Conservation (phyloP, 441 rosid genomes). For the Hypseocharis bilobata region DNA sequence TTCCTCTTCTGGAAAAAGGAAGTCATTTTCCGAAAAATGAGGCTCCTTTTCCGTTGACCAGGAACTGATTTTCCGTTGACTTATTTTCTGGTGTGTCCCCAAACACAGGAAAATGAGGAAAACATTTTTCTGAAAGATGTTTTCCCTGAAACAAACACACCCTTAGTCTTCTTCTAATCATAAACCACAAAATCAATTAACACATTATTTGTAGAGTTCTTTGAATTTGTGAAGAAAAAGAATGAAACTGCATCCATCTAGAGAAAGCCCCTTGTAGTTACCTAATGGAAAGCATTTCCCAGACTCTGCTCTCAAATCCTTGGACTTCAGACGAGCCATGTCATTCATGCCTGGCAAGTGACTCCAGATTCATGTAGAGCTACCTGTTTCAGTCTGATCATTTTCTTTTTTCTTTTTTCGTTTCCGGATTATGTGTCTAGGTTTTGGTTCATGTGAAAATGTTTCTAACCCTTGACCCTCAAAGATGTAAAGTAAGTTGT, state of each 20-base stretch:
- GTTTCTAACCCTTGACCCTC: constrained; percentile 1
- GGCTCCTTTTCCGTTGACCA: too few species aligned
- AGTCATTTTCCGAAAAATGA: too few species aligned
- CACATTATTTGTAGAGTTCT: too few species aligned
- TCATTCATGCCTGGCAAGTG: constrained; percentile 17
- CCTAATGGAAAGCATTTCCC: constrained; percentile 21
- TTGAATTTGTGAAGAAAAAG: constrained; percentile 27
- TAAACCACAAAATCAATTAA: too few species aligned
- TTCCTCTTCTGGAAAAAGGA: too few species aligned
- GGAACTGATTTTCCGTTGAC: too few species aligned
- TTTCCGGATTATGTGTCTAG: background rate
- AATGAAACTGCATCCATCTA: constrained; percentile 16
- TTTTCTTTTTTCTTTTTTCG: background rate
- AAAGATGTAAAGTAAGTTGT: background rate
- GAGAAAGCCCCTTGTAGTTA: constrained; percentile 21
- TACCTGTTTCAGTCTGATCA: background rate
- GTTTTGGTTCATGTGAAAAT: background rate
- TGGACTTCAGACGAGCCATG: constrained; percentile 20
- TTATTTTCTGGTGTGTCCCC: too few species aligned
- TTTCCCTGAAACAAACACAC: too few species aligned
- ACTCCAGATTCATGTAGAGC: background rate
- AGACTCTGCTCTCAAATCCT: constrained; percentile 14
- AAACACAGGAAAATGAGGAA: too few species aligned
- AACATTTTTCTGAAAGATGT: too few species aligned
- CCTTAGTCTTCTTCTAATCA: too few species aligned